Percentiles rank a stretch among this genome's conserved stretches.
Evolutionary conservation across 495 filamentous ascomycete genomes (phyloP).

Genomic region (Trichoderma orchidacearum): DNA sequence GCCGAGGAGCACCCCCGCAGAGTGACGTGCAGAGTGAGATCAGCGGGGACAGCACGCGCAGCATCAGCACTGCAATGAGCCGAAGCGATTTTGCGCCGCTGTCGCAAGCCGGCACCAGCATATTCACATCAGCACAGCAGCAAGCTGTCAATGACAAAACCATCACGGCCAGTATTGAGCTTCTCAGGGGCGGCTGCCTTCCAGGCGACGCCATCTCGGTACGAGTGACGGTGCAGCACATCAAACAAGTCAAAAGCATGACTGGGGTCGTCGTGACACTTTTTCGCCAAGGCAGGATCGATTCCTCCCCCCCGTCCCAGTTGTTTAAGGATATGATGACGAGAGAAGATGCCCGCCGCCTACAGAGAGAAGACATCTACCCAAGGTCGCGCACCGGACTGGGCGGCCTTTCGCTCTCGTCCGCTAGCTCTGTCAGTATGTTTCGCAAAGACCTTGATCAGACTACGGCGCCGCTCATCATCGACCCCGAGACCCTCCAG

Average conservation of each 20-base stretch:
- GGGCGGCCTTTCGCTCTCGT: conserved; percentile 68
- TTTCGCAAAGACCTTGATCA: conserved; percentile 92
- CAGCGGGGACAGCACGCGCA: conserved; percentile 30
- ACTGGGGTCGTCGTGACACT: conserved; percentile 88
- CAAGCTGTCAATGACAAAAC: conserved; percentile 38
- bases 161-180: conserved; percentile 77
- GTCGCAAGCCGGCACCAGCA: conserved; percentile 4
- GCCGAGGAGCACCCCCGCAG: not conserved
- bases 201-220: conserved; percentile 74
- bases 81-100: not conserved
- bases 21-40: conserved; percentile 31
- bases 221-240: conserved; percentile 71
- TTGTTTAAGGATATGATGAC: conserved; percentile 45
- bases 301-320: conserved; percentile 56
- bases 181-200: conserved; percentile 70
- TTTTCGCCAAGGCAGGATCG: conserved; percentile 83
- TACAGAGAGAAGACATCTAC: conserved; percentile 72
- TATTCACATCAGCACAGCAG: not conserved
- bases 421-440: conserved; percentile 66
- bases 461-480: conserved; percentile 69
- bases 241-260: conserved; percentile 73
- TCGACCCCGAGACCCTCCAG: conserved; percentile 67
- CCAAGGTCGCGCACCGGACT: conserved; percentile 59
- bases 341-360: conserved; percentile 42
- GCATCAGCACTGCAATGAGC: conserved; percentile 18